phyloP scores from a whole-genome alignment of 768 basidiomycete species.

The Tephrocybe rancida region DNA sequence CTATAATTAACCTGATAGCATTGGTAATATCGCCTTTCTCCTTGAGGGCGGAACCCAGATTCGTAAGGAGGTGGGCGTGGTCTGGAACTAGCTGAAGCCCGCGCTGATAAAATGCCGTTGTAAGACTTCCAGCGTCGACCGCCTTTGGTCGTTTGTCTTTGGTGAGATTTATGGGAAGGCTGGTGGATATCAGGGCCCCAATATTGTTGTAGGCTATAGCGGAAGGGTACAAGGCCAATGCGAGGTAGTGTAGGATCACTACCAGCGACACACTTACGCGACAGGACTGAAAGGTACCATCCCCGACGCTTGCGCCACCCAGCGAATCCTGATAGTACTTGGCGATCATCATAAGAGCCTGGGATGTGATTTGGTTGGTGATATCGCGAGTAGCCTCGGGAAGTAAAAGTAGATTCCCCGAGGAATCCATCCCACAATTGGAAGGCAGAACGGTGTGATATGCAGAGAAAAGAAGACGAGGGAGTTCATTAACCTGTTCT shows the following conservation, averaged over 20 bases:
- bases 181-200: background rate
- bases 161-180: background rate
- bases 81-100: background rate
- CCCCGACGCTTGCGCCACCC: background rate
- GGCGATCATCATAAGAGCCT: background rate
- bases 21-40: background rate
- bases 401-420: background rate
- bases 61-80: background rate
- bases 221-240: background rate
- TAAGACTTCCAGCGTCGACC: background rate
- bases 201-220: conserved; percentile 2
- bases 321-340: background rate
- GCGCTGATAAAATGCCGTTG: background rate
- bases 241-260: background rate
- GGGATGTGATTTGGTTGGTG: background rate
- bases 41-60: background rate
- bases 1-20: background rate
- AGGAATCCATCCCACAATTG: background rate
- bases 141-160: background rate
- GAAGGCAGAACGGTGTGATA: background rate
- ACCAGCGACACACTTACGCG: background rate
- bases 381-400: background rate
- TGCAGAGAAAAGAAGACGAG: background rate
- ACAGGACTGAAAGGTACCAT: conserved; percentile 1
- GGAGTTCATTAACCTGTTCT: background rate